phyloP scores from a whole-genome alignment of 2,329 filamentous ascomycete genomes.

The Basipetospora chlamydospora region DNA sequence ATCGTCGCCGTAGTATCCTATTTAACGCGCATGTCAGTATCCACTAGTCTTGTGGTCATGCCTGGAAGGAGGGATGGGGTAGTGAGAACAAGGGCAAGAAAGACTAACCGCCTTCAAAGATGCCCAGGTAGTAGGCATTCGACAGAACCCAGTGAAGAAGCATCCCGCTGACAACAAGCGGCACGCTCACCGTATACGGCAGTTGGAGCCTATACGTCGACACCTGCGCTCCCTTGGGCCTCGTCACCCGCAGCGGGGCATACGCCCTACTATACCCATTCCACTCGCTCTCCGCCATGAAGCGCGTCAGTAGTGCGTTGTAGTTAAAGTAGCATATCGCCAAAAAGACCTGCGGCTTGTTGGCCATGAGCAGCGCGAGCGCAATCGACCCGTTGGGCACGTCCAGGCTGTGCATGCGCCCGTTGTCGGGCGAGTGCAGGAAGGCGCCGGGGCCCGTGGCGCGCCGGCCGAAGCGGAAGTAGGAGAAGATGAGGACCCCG shows the following conservation, averaged over 20 bases:
- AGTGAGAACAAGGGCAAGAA: too few species aligned
- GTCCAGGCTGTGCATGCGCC: constrained; percentile 11
- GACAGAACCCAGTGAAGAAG: constrained; percentile 11
- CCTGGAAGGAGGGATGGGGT: too few species aligned
- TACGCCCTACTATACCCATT: constrained; percentile 5
- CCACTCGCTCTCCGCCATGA: neutral
- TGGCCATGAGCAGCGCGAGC: constrained; percentile 6
- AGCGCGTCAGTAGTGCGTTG: constrained; percentile 25
- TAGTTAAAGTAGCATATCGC: constrained; percentile 30
- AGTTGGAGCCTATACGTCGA: constrained; percentile 12
- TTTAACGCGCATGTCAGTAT: too few species aligned
- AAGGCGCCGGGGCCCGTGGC: constrained; percentile 6
- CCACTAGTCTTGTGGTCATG: too few species aligned
- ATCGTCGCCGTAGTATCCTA: constrained; percentile 1
- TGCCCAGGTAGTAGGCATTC: constrained; percentile 4
- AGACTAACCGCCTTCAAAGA: constrained; percentile 4
- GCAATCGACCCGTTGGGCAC: constrained; percentile 15
- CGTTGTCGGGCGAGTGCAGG: constrained; percentile 10
- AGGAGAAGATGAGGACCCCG: constrained; percentile 19
- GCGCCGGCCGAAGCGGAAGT: constrained; percentile 23
- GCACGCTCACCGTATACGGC: constrained; percentile 11
- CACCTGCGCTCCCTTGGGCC: constrained; percentile 8
- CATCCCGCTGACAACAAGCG: constrained; percentile 8
- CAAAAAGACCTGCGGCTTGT: constrained; percentile 30
- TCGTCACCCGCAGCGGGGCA: constrained; percentile 9